Evolutionary conservation across 176 grass and related monocot species (phyloP), one percentile per base, ranked within the genome.

Genomic region (Calamus simplicifolius): DNA sequence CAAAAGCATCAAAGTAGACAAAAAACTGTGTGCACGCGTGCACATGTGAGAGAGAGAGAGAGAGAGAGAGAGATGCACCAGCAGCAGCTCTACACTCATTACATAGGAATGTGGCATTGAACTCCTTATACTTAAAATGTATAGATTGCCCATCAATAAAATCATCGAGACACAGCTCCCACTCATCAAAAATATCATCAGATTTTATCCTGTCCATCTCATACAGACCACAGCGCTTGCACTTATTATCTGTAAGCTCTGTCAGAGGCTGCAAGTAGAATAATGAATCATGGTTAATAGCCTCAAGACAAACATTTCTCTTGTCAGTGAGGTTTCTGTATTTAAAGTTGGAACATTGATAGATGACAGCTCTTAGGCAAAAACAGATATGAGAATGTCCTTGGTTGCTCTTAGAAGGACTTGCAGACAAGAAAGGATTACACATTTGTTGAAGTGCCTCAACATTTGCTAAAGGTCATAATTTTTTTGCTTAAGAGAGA

Each of bases 151-250:
- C 62, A 64, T 50, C 26, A 4, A 51, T 3, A 27, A 64, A 64
- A 64, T 64, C 62, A 64, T 51, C 62, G 5, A 18, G 21, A 25
- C 62, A 64, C 25, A 64, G 48, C 23, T 64, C 62, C 62, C 62
- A 64, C 15, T 64, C 62, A 51, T 64, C 62, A 27, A 64, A 51
- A 21, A 64, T 23, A 51, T 64, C 62, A 64, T 64, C 62, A 8
- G 62, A 17, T 51, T 64, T 51, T 64, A 64, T 23, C 17, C 48
- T 28, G 23, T 64, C 48, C 6, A 27, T 50, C 62, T 64, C 62
- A 51, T 64, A 64, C 62, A 64, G n/a, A 51, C 62, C 62, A 6
- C 62, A 64, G 25, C 62, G 43, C 48, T 64, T 64, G 62, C 62
- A 64, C 62, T 51, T 64, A 6, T 64, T 64, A 64, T 25, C 21